Evolutionary conservation across 139 green algal species (phyloP).

Genomic region (Pseudopediastrum boryanum): DNA sequence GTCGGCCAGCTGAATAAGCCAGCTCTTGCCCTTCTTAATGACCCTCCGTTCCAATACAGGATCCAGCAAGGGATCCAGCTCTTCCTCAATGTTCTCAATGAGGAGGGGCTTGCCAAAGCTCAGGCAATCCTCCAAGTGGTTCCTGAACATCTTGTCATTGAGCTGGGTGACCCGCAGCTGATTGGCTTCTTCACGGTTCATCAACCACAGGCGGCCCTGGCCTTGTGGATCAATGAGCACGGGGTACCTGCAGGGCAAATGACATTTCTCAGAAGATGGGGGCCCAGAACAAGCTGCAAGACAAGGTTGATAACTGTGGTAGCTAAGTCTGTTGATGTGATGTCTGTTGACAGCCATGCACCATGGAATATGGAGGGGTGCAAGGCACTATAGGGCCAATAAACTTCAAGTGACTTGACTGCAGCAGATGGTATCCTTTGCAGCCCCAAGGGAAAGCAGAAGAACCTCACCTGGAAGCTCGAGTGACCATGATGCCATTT

Average conservation of each 20-base stretch:
- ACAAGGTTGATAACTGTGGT: too few species aligned
- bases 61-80: constrained; percentile 93
- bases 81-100: constrained; percentile 96
- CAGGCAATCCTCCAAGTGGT: constrained; percentile 92
- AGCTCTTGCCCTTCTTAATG: constrained; percentile 68
- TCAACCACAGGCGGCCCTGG: constrained; percentile 86
- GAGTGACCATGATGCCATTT: constrained; percentile 95
- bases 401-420: too few species aligned
- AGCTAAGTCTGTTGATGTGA: too few species aligned
- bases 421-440: too few species aligned
- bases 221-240: constrained; percentile 94
- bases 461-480: constrained; percentile 49
- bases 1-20: constrained; percentile 79
- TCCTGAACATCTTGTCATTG: constrained; percentile 88
- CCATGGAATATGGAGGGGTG: too few species aligned
- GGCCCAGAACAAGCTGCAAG: too few species aligned
- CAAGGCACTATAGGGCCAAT: too few species aligned
- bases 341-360: too few species aligned
- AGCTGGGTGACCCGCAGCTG: constrained; percentile 82
- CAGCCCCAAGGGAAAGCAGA: neutral
- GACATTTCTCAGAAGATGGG: neutral
- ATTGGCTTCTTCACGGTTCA: constrained; percentile 83
- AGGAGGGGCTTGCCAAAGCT: constrained; percentile 89
- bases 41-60: constrained; percentile 87
- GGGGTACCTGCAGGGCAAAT: constrained; percentile 70